Evolutionary conservation across 306 rosid genomes (phyloP), one percentile per base, ranked within the genome.

Genomic region (Datisca glomerata): DNA sequence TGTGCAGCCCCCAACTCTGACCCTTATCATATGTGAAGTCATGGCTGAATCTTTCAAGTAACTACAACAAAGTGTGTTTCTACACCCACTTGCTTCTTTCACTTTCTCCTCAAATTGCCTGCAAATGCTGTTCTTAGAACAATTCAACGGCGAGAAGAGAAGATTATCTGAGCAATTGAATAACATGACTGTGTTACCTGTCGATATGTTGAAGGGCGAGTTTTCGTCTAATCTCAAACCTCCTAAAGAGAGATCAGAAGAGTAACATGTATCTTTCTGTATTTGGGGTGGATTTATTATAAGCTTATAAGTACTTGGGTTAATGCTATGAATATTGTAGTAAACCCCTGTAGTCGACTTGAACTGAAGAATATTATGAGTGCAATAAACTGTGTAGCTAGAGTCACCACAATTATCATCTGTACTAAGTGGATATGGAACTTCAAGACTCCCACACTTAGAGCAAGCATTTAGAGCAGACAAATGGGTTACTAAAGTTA

Each of bases 351-450:
- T 25, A 3, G 70, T 69, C 51, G 96, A 82, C 47, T 68, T 36
- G 74, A 87, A 79, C 61, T 69, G 66, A 40, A 87, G 74, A 31
- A 15, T 52, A 20, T 51, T 70, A 33, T 69, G 24, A 47, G 67
- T 72, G 69, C 94, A 87, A 43, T 68, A 60, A 29, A 87, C 10
- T 65, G 27, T 71, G 68, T 87, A 82, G 31, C 68, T 74, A 4
- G 72, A 36, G 42, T 82, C 69, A 22, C 96, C 96, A 19, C 93
- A 87, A 20, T 46, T 29, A 2, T 58, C 73, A 5, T 49, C 56
- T 12, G 82, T 79, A 78, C 94, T 82, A 0, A 87, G 78, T 14
- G 96, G 94, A 57, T 59, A 76, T 39, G 96, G 96, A 40, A 82
- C 87, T 55, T 55, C 65, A 27, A 49, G 28, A 10, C 41, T 53